A percentile compares a stretch with the other conserved stretches of the same genome.
These are phyloP conservation scores for Trametopsis cervina DNA, from an alignment of 768 basidiomycete genomes.

Conservation along the genomic window DNA sequence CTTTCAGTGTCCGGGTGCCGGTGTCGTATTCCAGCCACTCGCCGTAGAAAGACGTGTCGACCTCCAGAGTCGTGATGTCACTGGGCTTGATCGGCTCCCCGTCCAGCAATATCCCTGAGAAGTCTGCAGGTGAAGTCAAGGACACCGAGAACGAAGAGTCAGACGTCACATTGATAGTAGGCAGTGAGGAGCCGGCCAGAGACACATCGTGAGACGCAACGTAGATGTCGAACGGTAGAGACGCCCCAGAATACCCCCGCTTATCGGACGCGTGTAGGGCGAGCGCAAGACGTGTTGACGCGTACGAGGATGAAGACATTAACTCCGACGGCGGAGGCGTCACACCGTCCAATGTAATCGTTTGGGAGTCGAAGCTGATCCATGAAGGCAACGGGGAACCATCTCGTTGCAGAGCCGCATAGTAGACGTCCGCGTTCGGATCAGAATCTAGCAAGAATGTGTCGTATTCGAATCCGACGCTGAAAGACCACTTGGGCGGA, in stretches of 20 bases:
- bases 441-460: conserved; percentile 37
- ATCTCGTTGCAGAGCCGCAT: conserved; percentile 56
- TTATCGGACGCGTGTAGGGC: conserved; percentile 65
- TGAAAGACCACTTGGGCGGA: conserved; percentile 83
- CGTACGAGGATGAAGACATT: conserved; percentile 29
- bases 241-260: conserved; percentile 59
- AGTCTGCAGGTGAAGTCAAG: conserved; percentile 49
- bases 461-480: conserved; percentile 68
- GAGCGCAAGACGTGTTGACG: no score
- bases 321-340: conserved; percentile 44
- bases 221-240: conserved; percentile 56
- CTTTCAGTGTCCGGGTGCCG: conserved; percentile 50
- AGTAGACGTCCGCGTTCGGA: conserved; percentile 34
- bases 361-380: conserved; percentile 61
- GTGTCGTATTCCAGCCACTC: conserved; percentile 59
- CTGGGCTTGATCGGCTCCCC: conserved; percentile 46
- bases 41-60: conserved; percentile 52
- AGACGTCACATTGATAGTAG: conserved; percentile 67
- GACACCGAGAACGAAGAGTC: conserved; percentile 45
- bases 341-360: conserved; percentile 73
- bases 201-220: conserved; percentile 67
- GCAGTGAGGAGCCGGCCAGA: conserved; percentile 35
- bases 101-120: conserved; percentile 58
- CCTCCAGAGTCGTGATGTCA: conserved; percentile 48
- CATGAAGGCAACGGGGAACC: conserved; percentile 71